phyloP scores from a whole-genome alignment of 805 yeast species.

The Candida namnaoensis region DNA sequence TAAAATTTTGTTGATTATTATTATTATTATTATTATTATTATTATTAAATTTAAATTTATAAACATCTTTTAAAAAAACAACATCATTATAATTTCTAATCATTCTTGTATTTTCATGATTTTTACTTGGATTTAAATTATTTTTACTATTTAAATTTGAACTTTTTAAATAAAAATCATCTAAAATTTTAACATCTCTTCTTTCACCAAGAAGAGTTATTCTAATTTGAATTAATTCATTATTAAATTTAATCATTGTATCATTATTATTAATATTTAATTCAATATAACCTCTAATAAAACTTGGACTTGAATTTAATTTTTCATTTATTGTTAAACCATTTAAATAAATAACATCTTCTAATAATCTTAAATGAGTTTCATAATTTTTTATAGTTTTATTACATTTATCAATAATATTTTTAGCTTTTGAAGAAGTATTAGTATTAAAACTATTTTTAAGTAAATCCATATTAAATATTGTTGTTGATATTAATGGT shows the following conservation, averaged over 20 bases:
- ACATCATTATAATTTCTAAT: background rate
- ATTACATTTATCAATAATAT: background rate
- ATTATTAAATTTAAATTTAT: constrained; percentile 2
- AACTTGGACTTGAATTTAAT: background rate
- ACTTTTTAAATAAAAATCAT: too few species aligned
- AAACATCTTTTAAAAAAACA: constrained; percentile 6
- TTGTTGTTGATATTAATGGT: too few species aligned
- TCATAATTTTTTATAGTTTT: background rate
- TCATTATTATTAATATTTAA: background rate
- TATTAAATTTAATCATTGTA: too few species aligned
- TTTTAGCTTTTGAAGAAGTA: too few species aligned
- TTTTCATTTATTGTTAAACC: background rate
- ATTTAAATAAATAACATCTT: background rate
- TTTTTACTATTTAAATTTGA: too few species aligned
- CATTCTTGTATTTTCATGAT: background rate
- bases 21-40: background rate
- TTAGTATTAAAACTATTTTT: too few species aligned
- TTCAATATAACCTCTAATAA: background rate
- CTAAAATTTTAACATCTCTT: background rate
- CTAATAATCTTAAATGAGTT: background rate
- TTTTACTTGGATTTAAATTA: too few species aligned
- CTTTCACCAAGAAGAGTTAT: background rate
- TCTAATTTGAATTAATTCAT: background rate
- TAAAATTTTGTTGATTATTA: constrained; percentile 3
- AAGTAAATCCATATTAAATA: too few species aligned